Evolutionary conservation across 1,284 basidiomycete species (phyloP).

Genomic region (Sanghuangporus sanghuang): DNA sequence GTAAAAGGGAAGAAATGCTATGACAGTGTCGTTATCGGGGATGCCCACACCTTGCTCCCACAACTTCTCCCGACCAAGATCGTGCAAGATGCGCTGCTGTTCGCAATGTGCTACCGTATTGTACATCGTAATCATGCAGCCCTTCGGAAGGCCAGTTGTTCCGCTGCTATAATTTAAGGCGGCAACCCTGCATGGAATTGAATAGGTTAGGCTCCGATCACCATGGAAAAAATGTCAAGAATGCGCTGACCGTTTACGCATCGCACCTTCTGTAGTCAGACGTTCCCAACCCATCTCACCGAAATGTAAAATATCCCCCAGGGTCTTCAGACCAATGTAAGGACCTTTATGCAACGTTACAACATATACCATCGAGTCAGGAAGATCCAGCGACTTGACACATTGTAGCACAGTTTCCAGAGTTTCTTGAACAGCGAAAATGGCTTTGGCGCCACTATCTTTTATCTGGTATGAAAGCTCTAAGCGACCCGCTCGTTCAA

Average conservation of each 20-base stretch:
- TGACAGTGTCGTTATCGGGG: constrained; percentile 11
- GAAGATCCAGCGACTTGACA: constrained; percentile 8
- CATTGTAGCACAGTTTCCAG: constrained; percentile 11
- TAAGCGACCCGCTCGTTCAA: not conserved
- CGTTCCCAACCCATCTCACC: constrained; percentile 18
- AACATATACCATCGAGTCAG: constrained; percentile 13
- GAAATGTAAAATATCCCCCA: constrained; percentile 14
- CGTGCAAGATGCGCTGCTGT: constrained; percentile 12
- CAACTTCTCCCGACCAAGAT: constrained; percentile 9
- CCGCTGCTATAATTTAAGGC: constrained; percentile 34
- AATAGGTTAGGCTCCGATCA: not conserved
- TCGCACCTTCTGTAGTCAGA: constrained; percentile 2
- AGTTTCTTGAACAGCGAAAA: constrained; percentile 14
- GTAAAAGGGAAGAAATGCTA: constrained; percentile 19
- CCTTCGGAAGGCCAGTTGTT: constrained; percentile 24
- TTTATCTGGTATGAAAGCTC: constrained; percentile 19
- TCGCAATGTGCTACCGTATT: constrained; percentile 23
- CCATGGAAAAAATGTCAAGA: not conserved
- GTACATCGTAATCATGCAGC: constrained; percentile 29
- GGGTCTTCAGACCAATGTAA: constrained; percentile 10
- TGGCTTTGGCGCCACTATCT: constrained; percentile 17
- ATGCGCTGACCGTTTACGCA: constrained; percentile 11
- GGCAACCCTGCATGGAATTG: constrained; percentile 9
- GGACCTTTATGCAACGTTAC: constrained; percentile 3
- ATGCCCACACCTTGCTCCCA: constrained; percentile 6